These are phyloP conservation scores for Mucor ambiguus DNA, from an alignment of 371 early-diverging fungal species.

Conservation along the genomic window DNA sequence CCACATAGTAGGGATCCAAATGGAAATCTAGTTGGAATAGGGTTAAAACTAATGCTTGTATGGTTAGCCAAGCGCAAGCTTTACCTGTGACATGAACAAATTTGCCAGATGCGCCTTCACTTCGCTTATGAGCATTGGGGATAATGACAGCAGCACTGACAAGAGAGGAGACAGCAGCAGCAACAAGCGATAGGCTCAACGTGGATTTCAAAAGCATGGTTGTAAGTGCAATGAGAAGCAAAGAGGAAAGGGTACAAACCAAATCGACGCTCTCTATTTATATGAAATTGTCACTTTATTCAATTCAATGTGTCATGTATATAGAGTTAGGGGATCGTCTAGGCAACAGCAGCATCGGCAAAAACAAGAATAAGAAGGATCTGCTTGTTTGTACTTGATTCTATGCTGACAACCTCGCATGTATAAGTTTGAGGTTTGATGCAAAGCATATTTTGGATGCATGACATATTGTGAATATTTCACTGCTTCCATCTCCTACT, in stretches of 20 bases:
- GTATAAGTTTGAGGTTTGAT: neutral
- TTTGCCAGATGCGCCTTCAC: constrained; percentile 24
- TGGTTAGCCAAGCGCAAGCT: neutral
- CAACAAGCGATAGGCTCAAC: neutral
- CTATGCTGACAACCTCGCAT: neutral
- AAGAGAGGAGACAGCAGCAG: neutral
- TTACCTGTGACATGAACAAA: constrained; percentile 52
- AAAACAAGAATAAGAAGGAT: neutral
- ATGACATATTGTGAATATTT: neutral
- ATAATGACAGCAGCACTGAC: constrained; percentile 1
- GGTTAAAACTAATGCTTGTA: no score
- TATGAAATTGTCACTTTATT: neutral
- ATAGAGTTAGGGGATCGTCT: neutral
- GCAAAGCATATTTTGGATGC: neutral
- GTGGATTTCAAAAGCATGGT: constrained; percentile 1
- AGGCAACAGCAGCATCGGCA: neutral
- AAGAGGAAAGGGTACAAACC: no score
- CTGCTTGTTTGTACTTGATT: neutral
- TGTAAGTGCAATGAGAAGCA: neutral
- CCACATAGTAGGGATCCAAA: constrained; percentile 34
- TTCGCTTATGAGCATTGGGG: neutral
- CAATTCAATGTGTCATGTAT: neutral
- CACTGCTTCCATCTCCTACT: neutral
- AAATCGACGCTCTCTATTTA: neutral
- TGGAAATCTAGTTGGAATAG: constrained; percentile 33